These are phyloP conservation scores for Nothophaeocryptopus gaeumannii DNA, from an alignment of 2,329 filamentous ascomycete species.

Conservation along the genomic window DNA sequence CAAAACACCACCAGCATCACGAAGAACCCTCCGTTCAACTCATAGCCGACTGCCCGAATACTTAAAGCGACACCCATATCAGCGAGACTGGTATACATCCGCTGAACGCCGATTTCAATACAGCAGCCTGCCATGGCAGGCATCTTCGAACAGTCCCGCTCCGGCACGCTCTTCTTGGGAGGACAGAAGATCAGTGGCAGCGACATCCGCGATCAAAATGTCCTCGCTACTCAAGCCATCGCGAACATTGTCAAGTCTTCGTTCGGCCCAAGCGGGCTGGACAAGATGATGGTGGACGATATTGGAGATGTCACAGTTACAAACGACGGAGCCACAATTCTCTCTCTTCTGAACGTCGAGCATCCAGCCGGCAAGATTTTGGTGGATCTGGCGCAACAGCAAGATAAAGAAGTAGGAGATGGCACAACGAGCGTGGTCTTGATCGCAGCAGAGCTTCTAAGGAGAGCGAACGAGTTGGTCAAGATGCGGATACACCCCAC, in stretches of 20 bases:
- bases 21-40: too few species aligned
- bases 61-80: too few species aligned
- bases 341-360: constrained; percentile 92
- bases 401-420: constrained; percentile 98
- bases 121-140: constrained; percentile 66
- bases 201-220: constrained; percentile 97
- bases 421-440: constrained; percentile 97
- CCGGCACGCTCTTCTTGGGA: constrained; percentile 94
- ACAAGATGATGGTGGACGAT: constrained; percentile 99
- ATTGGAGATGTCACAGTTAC: constrained; percentile 99
- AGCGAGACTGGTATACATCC: not conserved
- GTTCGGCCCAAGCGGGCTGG: constrained; percentile 91
- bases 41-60: too few species aligned
- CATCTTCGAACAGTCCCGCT: constrained; percentile 92
- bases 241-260: constrained; percentile 99
- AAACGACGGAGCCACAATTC: constrained; percentile 96
- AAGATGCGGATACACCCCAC: constrained; percentile 99
- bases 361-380: constrained; percentile 98
- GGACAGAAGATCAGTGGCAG: constrained; percentile 95
- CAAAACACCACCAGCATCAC: too few species aligned
- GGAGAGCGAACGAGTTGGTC: constrained; percentile 95
- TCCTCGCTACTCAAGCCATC: constrained; percentile 92
- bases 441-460: constrained; percentile 91
- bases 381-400: constrained; percentile 94
- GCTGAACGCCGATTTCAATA: not conserved